Conservation (phyloP, 2,329 filamentous ascomycete species). For the Emmonsiellopsis sp. region DNA sequence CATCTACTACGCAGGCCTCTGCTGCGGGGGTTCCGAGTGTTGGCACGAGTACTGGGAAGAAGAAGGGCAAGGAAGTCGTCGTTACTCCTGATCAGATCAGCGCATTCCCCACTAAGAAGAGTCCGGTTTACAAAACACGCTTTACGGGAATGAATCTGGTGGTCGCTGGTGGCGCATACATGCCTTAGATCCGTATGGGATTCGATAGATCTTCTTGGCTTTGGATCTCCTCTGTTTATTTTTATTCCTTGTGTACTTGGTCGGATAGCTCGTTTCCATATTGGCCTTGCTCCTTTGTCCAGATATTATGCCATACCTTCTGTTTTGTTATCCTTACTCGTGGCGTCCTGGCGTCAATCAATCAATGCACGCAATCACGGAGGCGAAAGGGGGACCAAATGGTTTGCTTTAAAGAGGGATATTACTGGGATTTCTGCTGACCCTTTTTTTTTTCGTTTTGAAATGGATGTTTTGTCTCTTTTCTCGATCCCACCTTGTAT, state of each 20-base stretch:
- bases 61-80: constrained; percentile 81
- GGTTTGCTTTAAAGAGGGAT: no score
- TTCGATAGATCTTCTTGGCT: background rate
- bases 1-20: constrained; percentile 32
- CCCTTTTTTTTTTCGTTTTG: no score
- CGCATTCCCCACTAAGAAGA: constrained; percentile 93
- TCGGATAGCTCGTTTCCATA: no score
- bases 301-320: no score
- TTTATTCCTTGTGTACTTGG: background rate
- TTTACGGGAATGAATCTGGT: constrained; percentile 95
- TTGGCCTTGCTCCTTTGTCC: no score
- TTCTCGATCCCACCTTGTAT: no score
- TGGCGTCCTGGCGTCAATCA: no score
- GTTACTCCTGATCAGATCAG: constrained; percentile 90
- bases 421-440: no score
- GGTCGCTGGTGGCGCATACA: constrained; percentile 66
- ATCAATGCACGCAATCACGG: no score
- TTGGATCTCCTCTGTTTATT: background rate
- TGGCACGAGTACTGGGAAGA: constrained; percentile 36
- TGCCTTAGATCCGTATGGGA: constrained; percentile 35
- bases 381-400: no score
- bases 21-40: constrained; percentile 35
- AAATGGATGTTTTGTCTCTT: no score
- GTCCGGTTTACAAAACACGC: constrained; percentile 81
- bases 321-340: no score